Evolutionary conservation across 116 monocot species (phyloP).

Genomic region (Iris pallida): DNA sequence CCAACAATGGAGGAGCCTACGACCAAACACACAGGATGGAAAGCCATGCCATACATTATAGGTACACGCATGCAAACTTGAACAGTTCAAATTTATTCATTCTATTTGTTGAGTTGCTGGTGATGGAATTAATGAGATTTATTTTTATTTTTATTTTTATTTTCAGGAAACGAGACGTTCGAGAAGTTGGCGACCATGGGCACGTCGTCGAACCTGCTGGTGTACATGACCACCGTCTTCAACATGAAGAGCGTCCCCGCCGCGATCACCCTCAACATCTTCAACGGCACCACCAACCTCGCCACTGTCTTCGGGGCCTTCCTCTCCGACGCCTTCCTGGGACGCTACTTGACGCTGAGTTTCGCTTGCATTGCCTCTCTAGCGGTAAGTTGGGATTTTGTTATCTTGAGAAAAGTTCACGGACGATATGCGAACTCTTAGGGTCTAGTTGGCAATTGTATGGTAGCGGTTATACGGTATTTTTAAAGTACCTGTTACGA

Average conservation of each 20-base stretch:
- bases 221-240: conserved; percentile 49
- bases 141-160: too few species aligned
- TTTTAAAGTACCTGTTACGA: too few species aligned
- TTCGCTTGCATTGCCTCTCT: conserved; percentile 31
- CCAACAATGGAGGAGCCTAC: background rate
- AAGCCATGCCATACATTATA: conserved; percentile 28
- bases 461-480: too few species aligned
- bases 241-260: conserved; percentile 39
- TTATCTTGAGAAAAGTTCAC: background rate
- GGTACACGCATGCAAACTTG: background rate
- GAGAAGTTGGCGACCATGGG: conserved; percentile 60
- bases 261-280: conserved; percentile 31
- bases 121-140: background rate
- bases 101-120: background rate
- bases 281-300: conserved; percentile 50
- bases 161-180: conserved; percentile 55
- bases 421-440: background rate
- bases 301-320: conserved; percentile 49
- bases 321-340: conserved; percentile 34
- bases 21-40: conserved; percentile 20
- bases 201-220: conserved; percentile 33
- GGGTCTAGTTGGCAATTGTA: background rate
- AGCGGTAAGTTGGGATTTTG: too few species aligned
- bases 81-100: background rate
- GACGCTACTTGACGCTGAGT: conserved; percentile 20